Percentiles rank a stretch among this genome's conserved stretches.
Conservation (phyloP, 345 rosid genomes). For the Citrus sinensis region DNA sequence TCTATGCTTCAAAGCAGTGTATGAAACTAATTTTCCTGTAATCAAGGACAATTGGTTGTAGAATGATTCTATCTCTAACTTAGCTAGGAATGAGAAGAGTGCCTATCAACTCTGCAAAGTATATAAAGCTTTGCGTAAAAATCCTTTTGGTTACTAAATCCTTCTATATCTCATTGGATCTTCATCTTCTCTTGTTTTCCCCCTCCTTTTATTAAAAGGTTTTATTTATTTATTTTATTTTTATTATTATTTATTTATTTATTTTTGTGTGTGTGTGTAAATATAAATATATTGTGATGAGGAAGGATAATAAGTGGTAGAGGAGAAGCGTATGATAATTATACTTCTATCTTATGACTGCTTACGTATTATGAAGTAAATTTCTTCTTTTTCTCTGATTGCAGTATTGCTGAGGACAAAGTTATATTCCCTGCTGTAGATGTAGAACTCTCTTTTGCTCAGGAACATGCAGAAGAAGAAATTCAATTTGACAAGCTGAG, state of each 20-base stretch:
- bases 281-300: not conserved
- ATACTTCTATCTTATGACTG: not conserved
- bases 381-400: slow-evolving; percentile 16
- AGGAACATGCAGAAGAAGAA: slow-evolving; percentile 61
- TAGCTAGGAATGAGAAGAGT: not conserved
- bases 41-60: not conserved
- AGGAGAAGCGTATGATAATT: not conserved
- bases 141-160: not conserved
- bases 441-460: slow-evolving; percentile 48
- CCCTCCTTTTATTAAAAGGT: not conserved
- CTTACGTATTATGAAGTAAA: slow-evolving; percentile 14
- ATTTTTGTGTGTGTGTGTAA: too few relatives aligned
- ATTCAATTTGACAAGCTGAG: slow-evolving; percentile 52
- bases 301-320: not conserved
- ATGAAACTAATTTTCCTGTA: slow-evolving; percentile 1
- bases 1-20: not conserved
- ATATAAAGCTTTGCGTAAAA: not conserved
- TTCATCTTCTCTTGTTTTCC: not conserved
- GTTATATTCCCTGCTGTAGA: slow-evolving; percentile 69
- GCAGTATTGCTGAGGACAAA: slow-evolving; percentile 66
- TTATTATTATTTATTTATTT: too few relatives aligned
- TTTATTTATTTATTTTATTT: not conserved
- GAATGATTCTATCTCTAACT: not conserved
- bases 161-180: not conserved
- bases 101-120: not conserved